A percentile compares a stretch with the other conserved stretches of the same genome.
These are phyloP conservation scores for Prinsepia uniflora DNA, from an alignment of 306 rosid genomes.

Conservation along the genomic window DNA sequence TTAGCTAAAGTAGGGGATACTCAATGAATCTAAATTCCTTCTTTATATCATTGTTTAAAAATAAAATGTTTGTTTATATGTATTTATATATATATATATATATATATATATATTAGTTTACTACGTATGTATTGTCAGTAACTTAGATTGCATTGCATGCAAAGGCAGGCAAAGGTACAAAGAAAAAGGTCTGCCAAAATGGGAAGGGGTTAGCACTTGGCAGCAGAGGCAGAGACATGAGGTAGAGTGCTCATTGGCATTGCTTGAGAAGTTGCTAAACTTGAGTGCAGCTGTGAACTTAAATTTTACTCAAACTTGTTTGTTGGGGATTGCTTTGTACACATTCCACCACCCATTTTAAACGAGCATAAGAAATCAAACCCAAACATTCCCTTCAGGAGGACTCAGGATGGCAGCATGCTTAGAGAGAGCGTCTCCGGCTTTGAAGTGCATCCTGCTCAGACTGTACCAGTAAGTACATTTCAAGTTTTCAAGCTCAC, in stretches of 20 bases:
- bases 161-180: neutral
- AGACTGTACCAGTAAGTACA: conserved; percentile 54
- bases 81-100: too few species aligned
- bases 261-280: conserved; percentile 61
- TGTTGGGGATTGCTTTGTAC: conserved; percentile 13
- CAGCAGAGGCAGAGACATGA: conserved; percentile 21
- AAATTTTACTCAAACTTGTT: conserved; percentile 51
- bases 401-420: conserved; percentile 70
- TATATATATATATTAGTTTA: too few species aligned
- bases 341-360: conserved; percentile 10
- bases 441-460: conserved; percentile 66
- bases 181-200: neutral
- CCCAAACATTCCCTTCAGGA: conserved; percentile 8
- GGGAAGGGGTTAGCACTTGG: neutral
- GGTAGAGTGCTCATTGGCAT: conserved; percentile 7
- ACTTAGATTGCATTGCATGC: conserved; percentile 5
- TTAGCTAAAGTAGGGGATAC: too few species aligned
- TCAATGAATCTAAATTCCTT: too few species aligned
- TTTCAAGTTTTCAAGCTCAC: neutral
- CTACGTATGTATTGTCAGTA: neutral
- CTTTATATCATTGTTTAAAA: too few species aligned
- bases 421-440: conserved; percentile 78
- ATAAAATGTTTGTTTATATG: too few species aligned
- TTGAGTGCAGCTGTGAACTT: conserved; percentile 60
- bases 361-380: conserved; percentile 3